Percentiles rank a stretch among this genome's conserved stretches.
Evolutionary conservation across 179 eudicot species (phyloP).

Genomic region (Carnegiea gigantea): DNA sequence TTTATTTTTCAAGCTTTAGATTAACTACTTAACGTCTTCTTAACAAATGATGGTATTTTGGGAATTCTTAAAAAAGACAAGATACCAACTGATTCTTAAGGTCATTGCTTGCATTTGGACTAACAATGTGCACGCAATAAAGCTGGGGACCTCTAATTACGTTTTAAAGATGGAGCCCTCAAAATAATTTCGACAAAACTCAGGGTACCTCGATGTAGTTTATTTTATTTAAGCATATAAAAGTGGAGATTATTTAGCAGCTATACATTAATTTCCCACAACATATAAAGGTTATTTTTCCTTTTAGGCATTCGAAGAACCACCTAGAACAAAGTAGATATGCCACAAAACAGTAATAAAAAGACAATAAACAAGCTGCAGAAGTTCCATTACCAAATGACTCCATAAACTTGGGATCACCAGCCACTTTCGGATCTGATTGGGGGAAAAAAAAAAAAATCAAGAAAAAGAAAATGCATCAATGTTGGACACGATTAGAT

Average conservation of each 20-base stretch:
- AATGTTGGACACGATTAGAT: neutral
- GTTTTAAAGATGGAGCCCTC: neutral
- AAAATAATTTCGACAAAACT: neutral
- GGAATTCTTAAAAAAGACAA: too few relatives aligned
- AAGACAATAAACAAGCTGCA: neutral
- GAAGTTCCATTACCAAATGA: conserved; percentile 62
- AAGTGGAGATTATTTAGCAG: neutral
- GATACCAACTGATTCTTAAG: neutral
- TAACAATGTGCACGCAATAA: neutral
- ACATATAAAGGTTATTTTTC: neutral
- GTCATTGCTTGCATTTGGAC: neutral
- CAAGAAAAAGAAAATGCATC: neutral
- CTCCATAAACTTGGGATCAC: conserved; percentile 69
- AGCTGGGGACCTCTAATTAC: neutral
- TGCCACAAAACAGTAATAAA: neutral
- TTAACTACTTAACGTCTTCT: too few relatives aligned
- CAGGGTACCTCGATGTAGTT: neutral
- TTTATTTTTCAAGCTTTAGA: too few relatives aligned
- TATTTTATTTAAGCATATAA: neutral
- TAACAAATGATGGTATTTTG: neutral
- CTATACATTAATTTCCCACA: neutral
- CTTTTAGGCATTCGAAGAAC: neutral
- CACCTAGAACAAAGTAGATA: neutral
- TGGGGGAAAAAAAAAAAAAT: neutral
- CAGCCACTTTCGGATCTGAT: conserved; percentile 64